These are phyloP conservation scores for Pseudisothecium myosuroides DNA, from an alignment of 225 moss, liverwort and hornwort species.

Conservation along the genomic window DNA sequence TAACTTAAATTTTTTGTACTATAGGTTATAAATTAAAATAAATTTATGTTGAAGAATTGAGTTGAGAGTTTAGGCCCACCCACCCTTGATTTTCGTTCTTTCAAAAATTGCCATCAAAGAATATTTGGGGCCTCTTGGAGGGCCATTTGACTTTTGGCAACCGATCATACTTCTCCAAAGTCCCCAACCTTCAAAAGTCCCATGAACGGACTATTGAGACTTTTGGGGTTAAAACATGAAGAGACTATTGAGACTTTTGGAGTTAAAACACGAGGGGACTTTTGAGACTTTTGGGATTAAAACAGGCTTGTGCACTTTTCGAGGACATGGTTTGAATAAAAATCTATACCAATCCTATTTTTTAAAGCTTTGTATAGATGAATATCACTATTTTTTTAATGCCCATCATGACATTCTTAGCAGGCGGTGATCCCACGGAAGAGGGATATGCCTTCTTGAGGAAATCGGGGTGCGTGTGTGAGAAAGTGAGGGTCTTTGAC, in stretches of 20 bases:
- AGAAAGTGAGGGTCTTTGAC: background rate
- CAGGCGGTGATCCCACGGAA: background rate
- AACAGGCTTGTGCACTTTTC: rapidly evolving
- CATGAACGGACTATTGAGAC: background rate
- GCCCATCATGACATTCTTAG: background rate
- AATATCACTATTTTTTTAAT: background rate
- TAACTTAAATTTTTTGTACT: background rate
- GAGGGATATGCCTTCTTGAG: background rate
- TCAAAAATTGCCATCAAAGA: rapidly evolving
- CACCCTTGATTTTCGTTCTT: background rate
- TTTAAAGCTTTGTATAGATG: background rate
- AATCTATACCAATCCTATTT: background rate
- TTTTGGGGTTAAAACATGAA: no score
- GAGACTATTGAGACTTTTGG: rapidly evolving
- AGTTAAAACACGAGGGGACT: background rate
- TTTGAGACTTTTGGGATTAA: rapidly evolving
- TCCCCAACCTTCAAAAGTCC: background rate
- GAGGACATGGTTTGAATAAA: rapidly evolving
- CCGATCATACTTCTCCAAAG: background rate
- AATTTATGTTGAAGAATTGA: background rate
- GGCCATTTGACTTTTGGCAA: no score
- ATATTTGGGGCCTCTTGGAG: rapidly evolving
- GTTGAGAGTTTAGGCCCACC: rapidly evolving
- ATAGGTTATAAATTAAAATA: rapidly evolving
- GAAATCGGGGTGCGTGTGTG: no score